phyloP scores from a whole-genome alignment of 2,329 filamentous ascomycete genomes.

The Simplicillium sp. region DNA sequence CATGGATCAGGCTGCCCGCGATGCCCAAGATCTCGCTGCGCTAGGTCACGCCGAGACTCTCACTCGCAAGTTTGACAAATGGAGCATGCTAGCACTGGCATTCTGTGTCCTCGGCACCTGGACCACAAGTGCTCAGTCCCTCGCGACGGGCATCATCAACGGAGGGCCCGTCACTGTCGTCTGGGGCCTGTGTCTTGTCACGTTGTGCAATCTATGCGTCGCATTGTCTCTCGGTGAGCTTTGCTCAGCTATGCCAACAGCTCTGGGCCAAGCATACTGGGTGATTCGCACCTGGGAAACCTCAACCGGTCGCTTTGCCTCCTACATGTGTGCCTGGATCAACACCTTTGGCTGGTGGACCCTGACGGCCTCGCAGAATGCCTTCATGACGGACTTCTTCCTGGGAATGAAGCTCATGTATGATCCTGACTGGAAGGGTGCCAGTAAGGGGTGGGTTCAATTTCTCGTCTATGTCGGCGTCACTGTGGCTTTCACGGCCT shows the following conservation, averaged over 20 bases:
- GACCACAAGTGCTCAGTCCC: slow-evolving; percentile 43
- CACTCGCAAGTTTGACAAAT: slow-evolving; percentile 37
- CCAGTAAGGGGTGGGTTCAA: slow-evolving; percentile 38
- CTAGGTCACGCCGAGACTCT: slow-evolving; percentile 30
- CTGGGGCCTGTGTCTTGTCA: slow-evolving; percentile 45
- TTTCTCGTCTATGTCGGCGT: slow-evolving; percentile 46
- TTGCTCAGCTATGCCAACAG: slow-evolving; percentile 49
- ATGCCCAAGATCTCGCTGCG: slow-evolving; percentile 28
- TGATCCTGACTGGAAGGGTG: slow-evolving; percentile 33
- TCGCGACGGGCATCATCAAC: slow-evolving; percentile 39
- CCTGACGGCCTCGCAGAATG: slow-evolving; percentile 42
- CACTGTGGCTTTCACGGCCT: slow-evolving; percentile 33
- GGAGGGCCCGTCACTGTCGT: slow-evolving; percentile 44
- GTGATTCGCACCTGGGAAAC: slow-evolving; percentile 25
- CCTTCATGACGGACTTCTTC: slow-evolving; percentile 49
- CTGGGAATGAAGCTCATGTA: slow-evolving; percentile 48
- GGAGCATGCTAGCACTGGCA: slow-evolving; percentile 48
- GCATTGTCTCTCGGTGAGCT: slow-evolving; percentile 46
- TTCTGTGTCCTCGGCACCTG: slow-evolving; percentile 50
- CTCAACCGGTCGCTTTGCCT: slow-evolving; percentile 34
- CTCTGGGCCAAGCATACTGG: slow-evolving; percentile 52
- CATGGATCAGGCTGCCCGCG: slow-evolving; percentile 18
- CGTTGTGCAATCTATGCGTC: slow-evolving; percentile 41
- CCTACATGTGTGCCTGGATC: slow-evolving; percentile 51
- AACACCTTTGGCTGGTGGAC: slow-evolving; percentile 53